Evolutionary conservation across 495 filamentous ascomycete genomes (phyloP).

Genomic region (Neurospora africana): DNA sequence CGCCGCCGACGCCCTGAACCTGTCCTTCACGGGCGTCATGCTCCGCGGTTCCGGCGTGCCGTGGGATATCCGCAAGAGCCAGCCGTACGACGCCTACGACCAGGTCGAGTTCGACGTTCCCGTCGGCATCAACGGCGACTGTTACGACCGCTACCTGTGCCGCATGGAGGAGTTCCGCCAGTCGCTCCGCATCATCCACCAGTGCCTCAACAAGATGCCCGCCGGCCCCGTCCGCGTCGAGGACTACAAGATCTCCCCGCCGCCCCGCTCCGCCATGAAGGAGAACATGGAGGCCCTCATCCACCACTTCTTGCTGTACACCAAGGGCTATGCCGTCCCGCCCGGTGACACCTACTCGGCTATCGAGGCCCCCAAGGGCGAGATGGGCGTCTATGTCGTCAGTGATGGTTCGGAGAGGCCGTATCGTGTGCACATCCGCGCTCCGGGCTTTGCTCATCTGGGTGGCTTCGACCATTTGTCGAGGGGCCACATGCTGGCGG

Average conservation of each 20-base stretch:
- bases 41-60: constrained; percentile 94
- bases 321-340: constrained; percentile 96
- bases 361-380: constrained; percentile 97
- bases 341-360: constrained; percentile 96
- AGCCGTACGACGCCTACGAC: constrained; percentile 95
- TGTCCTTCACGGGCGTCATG: constrained; percentile 95
- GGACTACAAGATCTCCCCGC: constrained; percentile 98
- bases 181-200: constrained; percentile 92
- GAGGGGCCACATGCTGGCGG: constrained; percentile 85
- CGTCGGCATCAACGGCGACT: constrained; percentile 93
- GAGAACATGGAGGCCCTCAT: constrained; percentile 99
- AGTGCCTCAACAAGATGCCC: constrained; percentile 99
- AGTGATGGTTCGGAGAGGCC: constrained; percentile 92
- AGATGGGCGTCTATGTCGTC: constrained; percentile 98
- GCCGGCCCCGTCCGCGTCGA: constrained; percentile 87
- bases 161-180: constrained; percentile 99
- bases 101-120: constrained; percentile 97
- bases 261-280: constrained; percentile 97
- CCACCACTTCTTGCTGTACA: constrained; percentile 97
- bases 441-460: constrained; percentile 94
- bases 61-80: constrained; percentile 91
- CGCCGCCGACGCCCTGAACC: constrained; percentile 88
- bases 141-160: constrained; percentile 97
- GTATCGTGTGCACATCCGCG: constrained; percentile 95
- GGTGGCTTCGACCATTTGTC: constrained; percentile 87